Percentiles rank a stretch among this genome's conserved stretches.
Evolutionary conservation across 1,284 basidiomycete genomes (phyloP).

Genomic region (Testicularia cyperi): DNA sequence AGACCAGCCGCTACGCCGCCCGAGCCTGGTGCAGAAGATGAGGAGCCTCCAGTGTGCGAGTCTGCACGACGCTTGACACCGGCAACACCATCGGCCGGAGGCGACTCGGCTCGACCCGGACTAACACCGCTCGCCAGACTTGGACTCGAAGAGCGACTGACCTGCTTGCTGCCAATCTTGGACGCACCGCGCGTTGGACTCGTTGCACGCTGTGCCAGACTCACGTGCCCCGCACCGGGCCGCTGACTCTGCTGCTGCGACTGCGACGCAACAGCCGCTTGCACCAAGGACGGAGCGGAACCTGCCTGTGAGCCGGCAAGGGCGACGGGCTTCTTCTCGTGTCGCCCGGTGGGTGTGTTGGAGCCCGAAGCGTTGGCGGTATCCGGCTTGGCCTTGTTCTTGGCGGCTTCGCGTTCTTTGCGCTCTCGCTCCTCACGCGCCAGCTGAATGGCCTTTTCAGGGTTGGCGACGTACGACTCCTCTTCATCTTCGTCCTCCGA

Average conservation of each 20-base stretch:
- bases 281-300: too few relatives aligned
- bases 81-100: slow-evolving; percentile 5
- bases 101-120: slow-evolving; percentile 28
- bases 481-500: slow-evolving; percentile 55
- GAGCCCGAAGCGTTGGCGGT: slow-evolving; percentile 21
- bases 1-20: background rate
- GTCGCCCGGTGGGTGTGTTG: slow-evolving; percentile 25
- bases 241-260: slow-evolving; percentile 7
- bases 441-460: slow-evolving; percentile 55
- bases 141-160: slow-evolving; percentile 32
- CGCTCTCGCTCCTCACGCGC: slow-evolving; percentile 55
- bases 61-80: slow-evolving; percentile 36
- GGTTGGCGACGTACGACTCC: slow-evolving; percentile 55
- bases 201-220: slow-evolving; percentile 45
- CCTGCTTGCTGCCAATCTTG: slow-evolving; percentile 42
- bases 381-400: slow-evolving; percentile 24
- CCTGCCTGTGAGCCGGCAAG: slow-evolving; percentile 1
- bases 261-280: background rate
- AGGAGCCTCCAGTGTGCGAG: slow-evolving; percentile 5
- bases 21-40: background rate
- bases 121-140: slow-evolving; percentile 17
- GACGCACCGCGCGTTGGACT: slow-evolving; percentile 30
- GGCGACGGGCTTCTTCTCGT: slow-evolving; percentile 26
- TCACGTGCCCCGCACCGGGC: slow-evolving; percentile 46
- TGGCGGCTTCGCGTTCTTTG: slow-evolving; percentile 35